Percentiles rank a stretch among this genome's conserved stretches.
These are phyloP conservation scores for Metroxylon sagu DNA, from an alignment of 176 grass and related monocot genomes.

Conservation along the genomic window DNA sequence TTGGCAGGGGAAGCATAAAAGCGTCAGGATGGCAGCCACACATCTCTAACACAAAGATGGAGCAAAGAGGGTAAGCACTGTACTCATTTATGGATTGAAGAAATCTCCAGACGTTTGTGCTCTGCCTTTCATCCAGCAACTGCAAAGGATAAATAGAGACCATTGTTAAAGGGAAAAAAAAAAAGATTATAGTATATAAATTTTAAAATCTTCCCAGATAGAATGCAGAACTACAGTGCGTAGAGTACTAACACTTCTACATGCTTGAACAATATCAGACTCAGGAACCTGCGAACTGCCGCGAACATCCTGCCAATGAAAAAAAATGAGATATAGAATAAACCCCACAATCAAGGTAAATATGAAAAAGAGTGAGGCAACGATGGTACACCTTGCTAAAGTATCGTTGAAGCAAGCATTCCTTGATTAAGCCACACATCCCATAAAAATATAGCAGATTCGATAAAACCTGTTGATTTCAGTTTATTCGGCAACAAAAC, in stretches of 20 bases:
- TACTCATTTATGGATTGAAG: constrained; percentile 83
- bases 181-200: neutral
- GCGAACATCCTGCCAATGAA: constrained; percentile 57
- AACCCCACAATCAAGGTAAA: neutral
- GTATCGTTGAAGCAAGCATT: constrained; percentile 84
- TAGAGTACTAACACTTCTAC: constrained; percentile 75
- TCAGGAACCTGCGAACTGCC: constrained; percentile 69
- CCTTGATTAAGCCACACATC: constrained; percentile 75
- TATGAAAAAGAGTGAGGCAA: constrained; percentile 1
- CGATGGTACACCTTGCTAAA: constrained; percentile 67
- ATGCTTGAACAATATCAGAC: constrained; percentile 89
- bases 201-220: neutral
- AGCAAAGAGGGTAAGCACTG: neutral
- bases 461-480: constrained; percentile 44
- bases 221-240: neutral
- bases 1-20: neutral
- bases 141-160: constrained; percentile 21
- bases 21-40: neutral
- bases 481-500: constrained; percentile 16
- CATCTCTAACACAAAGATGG: too few relatives aligned
- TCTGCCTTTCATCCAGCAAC: constrained; percentile 78
- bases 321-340: neutral
- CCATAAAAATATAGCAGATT: constrained; percentile 96
- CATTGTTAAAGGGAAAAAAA: constrained; percentile 1
- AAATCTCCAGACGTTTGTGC: constrained; percentile 74